Conservation (phyloP, 768 basidiomycete genomes). For the Boletus barrowsii region DNA sequence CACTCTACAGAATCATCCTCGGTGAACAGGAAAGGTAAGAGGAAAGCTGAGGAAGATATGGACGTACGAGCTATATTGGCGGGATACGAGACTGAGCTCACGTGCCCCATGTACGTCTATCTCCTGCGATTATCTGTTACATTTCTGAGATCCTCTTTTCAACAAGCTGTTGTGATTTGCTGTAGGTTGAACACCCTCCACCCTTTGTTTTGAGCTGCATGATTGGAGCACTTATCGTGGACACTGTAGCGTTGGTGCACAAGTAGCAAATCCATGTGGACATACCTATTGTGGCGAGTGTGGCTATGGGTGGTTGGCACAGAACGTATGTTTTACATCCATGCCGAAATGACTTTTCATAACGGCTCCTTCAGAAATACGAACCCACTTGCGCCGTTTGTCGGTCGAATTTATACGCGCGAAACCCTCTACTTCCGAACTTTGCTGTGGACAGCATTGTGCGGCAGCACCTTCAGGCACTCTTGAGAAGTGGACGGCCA, state of each 20-base stretch:
- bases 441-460: conserved; percentile 59
- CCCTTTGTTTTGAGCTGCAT: neutral
- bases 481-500: conserved; percentile 42
- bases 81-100: conserved; percentile 61
- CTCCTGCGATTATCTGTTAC: neutral
- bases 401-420: conserved; percentile 42
- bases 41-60: conserved; percentile 30
- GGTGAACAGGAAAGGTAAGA: conserved; percentile 45
- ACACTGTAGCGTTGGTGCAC: conserved; percentile 52
- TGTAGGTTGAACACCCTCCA: conserved; percentile 42
- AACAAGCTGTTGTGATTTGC: conserved; percentile 67
- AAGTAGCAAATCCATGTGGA: conserved; percentile 68
- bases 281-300: conserved; percentile 73
- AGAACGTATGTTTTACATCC: conserved; percentile 41
- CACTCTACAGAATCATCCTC: conserved; percentile 1
- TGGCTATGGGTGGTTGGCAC: conserved; percentile 54
- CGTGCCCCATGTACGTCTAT: conserved; percentile 65
- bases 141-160: neutral
- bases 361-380: conserved; percentile 30
- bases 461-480: conserved; percentile 52
- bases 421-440: conserved; percentile 59
- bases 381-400: conserved; percentile 58
- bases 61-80: conserved; percentile 35
- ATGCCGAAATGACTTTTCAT: neutral
- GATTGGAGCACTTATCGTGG: neutral